Evolutionary conservation across 2,329 filamentous ascomycete genomes (phyloP), one percentile per base, ranked within the genome.

Genomic region (Proliferodiscus dingleyae): DNA sequence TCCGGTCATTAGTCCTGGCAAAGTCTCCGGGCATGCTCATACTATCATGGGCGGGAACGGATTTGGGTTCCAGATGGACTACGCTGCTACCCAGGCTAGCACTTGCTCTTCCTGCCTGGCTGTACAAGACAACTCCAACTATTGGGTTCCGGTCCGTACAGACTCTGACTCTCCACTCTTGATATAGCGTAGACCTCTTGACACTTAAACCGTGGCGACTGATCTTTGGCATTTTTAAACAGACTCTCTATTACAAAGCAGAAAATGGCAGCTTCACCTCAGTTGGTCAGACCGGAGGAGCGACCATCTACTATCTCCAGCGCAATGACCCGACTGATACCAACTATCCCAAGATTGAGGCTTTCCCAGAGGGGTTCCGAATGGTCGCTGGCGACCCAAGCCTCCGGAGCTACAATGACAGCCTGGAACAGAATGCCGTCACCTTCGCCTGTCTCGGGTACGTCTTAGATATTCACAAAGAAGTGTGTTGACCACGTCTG

Each of bases 81-180:
- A 75, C 57, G 66, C 70, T 7, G 66, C 71, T 28, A 74, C 76
- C n/a, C 66, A 70, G 45, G 61, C 62, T 19, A 75, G 78, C 2
- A 72, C 72, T 11, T 85, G 82, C 62, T 80, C 80, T 3, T 80
- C 81, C 5, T 85, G 82, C 62, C 71, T 71, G 18, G 78, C 81
- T 45, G 71, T 71, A 22, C 67, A 75, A 48, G 81, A 85, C 60
- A 63, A 74, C 45, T 81, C 75, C 47, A 83, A 80, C 61, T 86
- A 87, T 66, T 86, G 82, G 81, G 76, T 76, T n/a, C 81, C 82
- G 0, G 46, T 49, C 23, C 33, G 70, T 69, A 51, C 66, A n/a
- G n/a, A 84, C 2, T 78, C 73, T 59, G 44, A 45, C 24, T 24
- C 32, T 74, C 23, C 3, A 13, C 4, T 68, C 46, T 37, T 32